Evolutionary conservation across 257 asterid genomes (phyloP).

Genomic region (Penstemon eatonii): DNA sequence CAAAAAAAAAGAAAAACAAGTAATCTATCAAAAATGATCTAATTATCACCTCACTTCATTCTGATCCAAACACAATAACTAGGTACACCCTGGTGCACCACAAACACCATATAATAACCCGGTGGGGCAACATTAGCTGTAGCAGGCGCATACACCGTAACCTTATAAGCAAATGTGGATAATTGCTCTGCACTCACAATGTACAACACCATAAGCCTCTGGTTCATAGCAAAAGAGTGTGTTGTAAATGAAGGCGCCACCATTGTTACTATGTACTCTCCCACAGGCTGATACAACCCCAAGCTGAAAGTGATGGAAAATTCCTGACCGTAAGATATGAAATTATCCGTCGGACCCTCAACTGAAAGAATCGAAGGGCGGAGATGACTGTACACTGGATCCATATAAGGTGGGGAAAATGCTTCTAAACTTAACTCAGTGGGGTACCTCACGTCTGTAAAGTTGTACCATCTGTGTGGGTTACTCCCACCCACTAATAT

Average conservation of each 20-base stretch:
- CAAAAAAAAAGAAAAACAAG: too few relatives aligned
- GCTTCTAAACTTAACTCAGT: constrained; percentile 74
- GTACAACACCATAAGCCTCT: constrained; percentile 61
- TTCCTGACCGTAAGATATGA: constrained; percentile 47
- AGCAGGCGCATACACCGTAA: constrained; percentile 53
- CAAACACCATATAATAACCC: constrained; percentile 78
- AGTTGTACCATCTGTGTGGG: constrained; percentile 68
- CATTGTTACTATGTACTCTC: constrained; percentile 44
- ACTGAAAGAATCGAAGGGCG: constrained; percentile 60
- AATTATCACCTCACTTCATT: constrained; percentile 11
- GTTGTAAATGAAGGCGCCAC: constrained; percentile 81
- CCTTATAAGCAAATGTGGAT: constrained; percentile 31
- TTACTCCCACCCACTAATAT: constrained; percentile 91
- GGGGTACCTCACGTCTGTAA: constrained; percentile 60
- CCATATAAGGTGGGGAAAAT: constrained; percentile 66
- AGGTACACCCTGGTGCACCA: constrained; percentile 66
- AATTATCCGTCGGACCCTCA: constrained; percentile 28
- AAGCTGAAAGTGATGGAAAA: constrained; percentile 50
- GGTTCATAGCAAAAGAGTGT: constrained; percentile 82
- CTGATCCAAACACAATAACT: constrained; percentile 49
- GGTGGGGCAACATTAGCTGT: constrained; percentile 67
- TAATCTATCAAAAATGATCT: too few relatives aligned
- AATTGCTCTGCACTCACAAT: constrained; percentile 31
- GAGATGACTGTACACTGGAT: constrained; percentile 32
- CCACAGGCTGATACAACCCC: constrained; percentile 26